phyloP scores from a whole-genome alignment of 192 early-diverging fungal species.

The Chytriomyces sp. region DNA sequence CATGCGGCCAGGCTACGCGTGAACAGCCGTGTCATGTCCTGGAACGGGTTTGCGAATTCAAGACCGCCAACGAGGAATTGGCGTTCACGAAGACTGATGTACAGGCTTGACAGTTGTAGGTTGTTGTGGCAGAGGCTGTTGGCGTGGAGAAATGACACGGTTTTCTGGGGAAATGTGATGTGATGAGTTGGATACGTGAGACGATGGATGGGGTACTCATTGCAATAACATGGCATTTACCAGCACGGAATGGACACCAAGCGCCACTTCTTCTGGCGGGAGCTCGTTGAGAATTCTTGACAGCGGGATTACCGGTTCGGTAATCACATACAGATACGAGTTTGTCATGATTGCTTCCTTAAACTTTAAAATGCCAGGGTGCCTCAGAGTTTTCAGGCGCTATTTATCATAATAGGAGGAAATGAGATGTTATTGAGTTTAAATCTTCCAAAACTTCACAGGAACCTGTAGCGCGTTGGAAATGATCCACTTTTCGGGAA shows the following conservation, averaged over 20 bases:
- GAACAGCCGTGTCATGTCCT: constrained; percentile 23
- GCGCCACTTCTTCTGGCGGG: constrained; percentile 36
- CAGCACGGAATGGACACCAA: constrained; percentile 41
- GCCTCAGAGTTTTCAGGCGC: constrained; percentile 40
- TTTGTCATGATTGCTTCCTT: constrained; percentile 32
- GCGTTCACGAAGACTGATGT: constrained; percentile 28
- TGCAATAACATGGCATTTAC: constrained; percentile 16
- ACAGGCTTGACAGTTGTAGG: constrained; percentile 42
- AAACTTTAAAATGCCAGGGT: constrained; percentile 47
- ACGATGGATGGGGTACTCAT: no score
- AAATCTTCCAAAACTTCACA: neutral
- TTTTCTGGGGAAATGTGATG: constrained; percentile 28
- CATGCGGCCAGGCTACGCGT: constrained; percentile 20
- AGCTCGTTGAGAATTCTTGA: constrained; percentile 20
- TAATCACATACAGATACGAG: constrained; percentile 36
- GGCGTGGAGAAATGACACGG: constrained; percentile 44
- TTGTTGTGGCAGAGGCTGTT: constrained; percentile 50
- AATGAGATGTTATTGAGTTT: neutral
- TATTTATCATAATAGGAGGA: neutral
- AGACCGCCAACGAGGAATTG: constrained; percentile 47
- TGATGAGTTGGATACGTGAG: neutral
- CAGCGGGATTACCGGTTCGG: constrained; percentile 46
- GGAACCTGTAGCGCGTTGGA: constrained; percentile 31
- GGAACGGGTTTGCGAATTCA: constrained; percentile 36
- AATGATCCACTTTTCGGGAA: constrained; percentile 31